phyloP scores from a whole-genome alignment of 2,329 filamentous ascomycete genomes.

The Aspergillus ustus region DNA sequence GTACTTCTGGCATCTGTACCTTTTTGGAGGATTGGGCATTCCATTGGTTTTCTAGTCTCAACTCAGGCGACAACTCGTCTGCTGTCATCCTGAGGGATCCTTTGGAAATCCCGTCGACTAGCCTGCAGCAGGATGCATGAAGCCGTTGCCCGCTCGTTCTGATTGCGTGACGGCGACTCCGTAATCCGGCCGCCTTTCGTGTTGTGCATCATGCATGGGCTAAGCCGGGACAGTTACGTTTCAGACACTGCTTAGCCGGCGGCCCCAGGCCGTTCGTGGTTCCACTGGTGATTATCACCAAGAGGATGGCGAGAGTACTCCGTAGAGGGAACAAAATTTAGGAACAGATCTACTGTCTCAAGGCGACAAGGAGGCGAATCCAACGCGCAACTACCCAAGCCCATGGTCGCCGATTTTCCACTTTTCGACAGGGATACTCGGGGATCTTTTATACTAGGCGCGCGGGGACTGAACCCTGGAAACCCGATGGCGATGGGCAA shows the following conservation, averaged over 20 bases:
- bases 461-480: not conserved
- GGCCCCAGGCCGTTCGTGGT: slow-evolving; percentile 10
- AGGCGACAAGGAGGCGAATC: not conserved
- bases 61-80: not conserved
- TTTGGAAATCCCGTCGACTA: not conserved
- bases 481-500: not conserved
- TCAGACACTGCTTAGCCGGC: not conserved
- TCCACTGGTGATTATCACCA: slow-evolving; percentile 3
- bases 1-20: not conserved
- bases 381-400: not conserved
- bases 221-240: slow-evolving; percentile 9
- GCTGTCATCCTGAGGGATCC: not conserved
- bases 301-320: not conserved
- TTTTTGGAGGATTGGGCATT: not conserved
- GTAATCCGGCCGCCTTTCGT: slow-evolving; percentile 8
- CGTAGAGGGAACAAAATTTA: not conserved
- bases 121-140: slow-evolving; percentile 20
- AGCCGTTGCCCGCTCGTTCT: slow-evolving; percentile 19
- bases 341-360: not conserved
- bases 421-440: not conserved
- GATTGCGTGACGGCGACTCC: slow-evolving; percentile 1
- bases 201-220: slow-evolving; percentile 27
- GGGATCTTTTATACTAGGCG: not conserved
- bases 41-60: not conserved
- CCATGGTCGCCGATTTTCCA: not conserved